Conservation (phyloP, 2,329 filamentous ascomycete genomes). For the Aspergillus carbonarius region DNA sequence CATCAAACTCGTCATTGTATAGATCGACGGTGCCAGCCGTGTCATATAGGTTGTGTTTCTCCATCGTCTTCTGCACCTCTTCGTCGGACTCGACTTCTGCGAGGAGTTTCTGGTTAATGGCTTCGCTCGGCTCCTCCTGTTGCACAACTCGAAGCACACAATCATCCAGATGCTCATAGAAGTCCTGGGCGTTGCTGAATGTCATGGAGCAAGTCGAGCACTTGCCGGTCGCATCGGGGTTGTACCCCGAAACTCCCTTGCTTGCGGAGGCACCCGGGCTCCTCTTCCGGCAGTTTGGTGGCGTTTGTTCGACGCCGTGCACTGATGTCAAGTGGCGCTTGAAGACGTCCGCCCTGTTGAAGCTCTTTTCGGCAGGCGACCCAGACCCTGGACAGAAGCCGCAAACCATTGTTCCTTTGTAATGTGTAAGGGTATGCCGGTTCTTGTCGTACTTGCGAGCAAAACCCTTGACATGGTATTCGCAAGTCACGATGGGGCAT, state of each 20-base stretch:
- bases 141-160: slow-evolving; percentile 65
- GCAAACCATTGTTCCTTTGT: slow-evolving; percentile 97
- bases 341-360: slow-evolving; percentile 94
- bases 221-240: slow-evolving; percentile 75
- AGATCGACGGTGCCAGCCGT: slow-evolving; percentile 54
- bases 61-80: slow-evolving; percentile 57
- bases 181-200: slow-evolving; percentile 87
- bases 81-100: slow-evolving; percentile 61
- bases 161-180: slow-evolving; percentile 90
- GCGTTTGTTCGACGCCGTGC: slow-evolving; percentile 88
- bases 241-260: slow-evolving; percentile 70
- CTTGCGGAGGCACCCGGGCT: slow-evolving; percentile 44
- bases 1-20: slow-evolving; percentile 51
- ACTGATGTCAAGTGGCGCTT: slow-evolving; percentile 89
- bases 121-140: slow-evolving; percentile 57
- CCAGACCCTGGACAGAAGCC: slow-evolving; percentile 90
- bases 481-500: slow-evolving; percentile 87
- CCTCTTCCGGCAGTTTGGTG: slow-evolving; percentile 86
- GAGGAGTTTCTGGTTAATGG: slow-evolving; percentile 56
- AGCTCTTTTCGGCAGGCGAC: slow-evolving; percentile 87
- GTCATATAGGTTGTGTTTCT: slow-evolving; percentile 55
- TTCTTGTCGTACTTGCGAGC: slow-evolving; percentile 97
- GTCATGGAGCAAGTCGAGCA: slow-evolving; percentile 88
- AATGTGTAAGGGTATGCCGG: slow-evolving; percentile 88
- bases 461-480: slow-evolving; percentile 90